Base-by-base conservation (phyloP, 345 rosid genomes). In the Eucalyptus sp. region DNA sequence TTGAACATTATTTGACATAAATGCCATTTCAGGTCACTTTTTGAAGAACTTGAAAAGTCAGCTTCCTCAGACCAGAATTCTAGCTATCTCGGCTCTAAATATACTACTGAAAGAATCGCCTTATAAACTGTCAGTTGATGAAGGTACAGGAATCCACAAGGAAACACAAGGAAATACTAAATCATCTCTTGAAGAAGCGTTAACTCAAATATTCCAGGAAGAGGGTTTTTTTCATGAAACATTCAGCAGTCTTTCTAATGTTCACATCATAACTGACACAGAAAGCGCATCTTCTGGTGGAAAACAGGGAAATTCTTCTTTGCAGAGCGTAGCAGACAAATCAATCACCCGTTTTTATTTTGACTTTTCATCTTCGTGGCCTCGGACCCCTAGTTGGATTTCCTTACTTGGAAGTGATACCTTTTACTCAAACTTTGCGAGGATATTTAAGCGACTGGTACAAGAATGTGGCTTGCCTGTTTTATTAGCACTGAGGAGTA, bases 31-130 rank as follows among this genome's bases (percentile, higher is more conserved):
- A 98, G 99, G 99, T 86, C 99, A 98, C 90, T 98, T 98, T 93
- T 92, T 98, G 76, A 98, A 95, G 93, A 98, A 94, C 91, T 93
- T 98, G 89, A 98, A 95, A 90, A 98, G 99, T 92, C 99, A 98
- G 87, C 99, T 98, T 93, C 99, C 99, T 89, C 99, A 98, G 93
- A 97, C 99, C 79, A 98, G 99, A 92, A 95, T 98, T 90, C 98
- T 98, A 88, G 98, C 99, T 91, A 98, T 98, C 71, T 97, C 99
- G 25, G 99, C 99, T 86, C 91, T 98, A 86, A 98, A 98, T 91
- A 98, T 95, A 24, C 93, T 98, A 86, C 91, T 98, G 88, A 97
- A 96, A 95, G 99, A 97, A 90, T 98, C 99, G 49, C 98, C 99
- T 88, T 95, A 98, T 89, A 98, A 96, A 92, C 90, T 94, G 89